These are phyloP conservation scores for Ophiostoma quercus DNA, from an alignment of 2,329 filamentous ascomycete genomes.

Conservation along the genomic window DNA sequence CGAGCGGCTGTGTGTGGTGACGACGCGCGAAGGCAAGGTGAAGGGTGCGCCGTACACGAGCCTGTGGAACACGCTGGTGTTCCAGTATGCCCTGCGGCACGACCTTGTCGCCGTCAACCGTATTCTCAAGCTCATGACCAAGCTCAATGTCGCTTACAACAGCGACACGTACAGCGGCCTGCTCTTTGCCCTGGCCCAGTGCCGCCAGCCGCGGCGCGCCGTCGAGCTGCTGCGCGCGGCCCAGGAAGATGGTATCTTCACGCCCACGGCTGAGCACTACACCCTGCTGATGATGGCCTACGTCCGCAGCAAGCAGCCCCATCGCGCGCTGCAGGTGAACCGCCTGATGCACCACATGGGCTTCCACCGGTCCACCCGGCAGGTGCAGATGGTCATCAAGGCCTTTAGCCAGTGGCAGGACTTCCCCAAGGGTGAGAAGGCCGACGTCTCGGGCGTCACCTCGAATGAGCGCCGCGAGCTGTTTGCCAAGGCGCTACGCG, in stretches of 20 bases:
- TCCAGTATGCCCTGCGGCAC: slow-evolving; percentile 60
- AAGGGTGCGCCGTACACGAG: slow-evolving; percentile 44
- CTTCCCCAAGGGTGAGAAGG: slow-evolving; percentile 28
- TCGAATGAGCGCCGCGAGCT: slow-evolving; percentile 29
- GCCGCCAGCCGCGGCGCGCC: slow-evolving; percentile 47
- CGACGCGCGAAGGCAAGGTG: slow-evolving; percentile 46
- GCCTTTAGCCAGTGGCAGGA: slow-evolving; percentile 37
- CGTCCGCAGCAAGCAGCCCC: slow-evolving; percentile 42
- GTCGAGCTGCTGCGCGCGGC: slow-evolving; percentile 45
- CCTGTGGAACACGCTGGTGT: slow-evolving; percentile 75
- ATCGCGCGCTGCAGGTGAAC: slow-evolving; percentile 40
- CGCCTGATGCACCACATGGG: slow-evolving; percentile 41
- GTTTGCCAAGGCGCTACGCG: slow-evolving; percentile 35
- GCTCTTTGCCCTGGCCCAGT: slow-evolving; percentile 45
- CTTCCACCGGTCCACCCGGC: slow-evolving; percentile 41
- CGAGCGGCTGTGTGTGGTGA: slow-evolving; percentile 53
- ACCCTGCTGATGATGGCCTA: slow-evolving; percentile 50
- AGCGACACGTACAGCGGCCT: slow-evolving; percentile 47
- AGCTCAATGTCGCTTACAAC: slow-evolving; percentile 44
- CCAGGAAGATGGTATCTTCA: slow-evolving; percentile 41
- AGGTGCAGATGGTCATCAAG: slow-evolving; percentile 41
- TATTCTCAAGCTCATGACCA: slow-evolving; percentile 46
- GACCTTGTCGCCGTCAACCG: slow-evolving; percentile 47
- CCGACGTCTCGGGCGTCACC: not conserved
- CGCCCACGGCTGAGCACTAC: slow-evolving; percentile 47